Evolutionary conservation across 768 basidiomycete genomes (phyloP), one percentile per base, ranked within the genome.

Genomic region (Termitomyces sp.): DNA sequence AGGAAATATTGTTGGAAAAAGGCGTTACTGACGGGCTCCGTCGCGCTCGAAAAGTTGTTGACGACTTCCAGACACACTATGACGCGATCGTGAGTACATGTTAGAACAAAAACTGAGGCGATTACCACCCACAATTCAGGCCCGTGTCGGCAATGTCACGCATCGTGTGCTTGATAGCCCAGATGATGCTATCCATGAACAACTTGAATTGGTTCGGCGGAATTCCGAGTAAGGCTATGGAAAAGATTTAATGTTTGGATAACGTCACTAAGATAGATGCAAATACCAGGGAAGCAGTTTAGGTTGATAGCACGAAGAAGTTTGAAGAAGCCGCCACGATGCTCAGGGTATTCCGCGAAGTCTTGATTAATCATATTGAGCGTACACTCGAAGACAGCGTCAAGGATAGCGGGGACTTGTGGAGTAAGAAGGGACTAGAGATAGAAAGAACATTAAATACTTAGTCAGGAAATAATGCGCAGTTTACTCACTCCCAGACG

Each of bases 101-200:
- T 17, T 40, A 35, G 53, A 16, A 45, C 55, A 21, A 7, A 45
- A 43, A 23, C 57, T 44, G 17, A 50, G 45, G 46, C 54, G 37
- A 58, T 44, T 17, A 54, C 5, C 61, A 73, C 82, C 53, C 74
- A 92, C 90, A 68, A 66, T 87, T 90, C 58, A 92, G 72, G 42
- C 90, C 90, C 42, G 89, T 91, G 68, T 98, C 96, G 5, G 94
- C 92, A 60, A 99, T 97, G 71, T 98, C 96, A 54, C 96, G 85
- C 93, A 97, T 95, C 16, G 93, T 98, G 75, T 99, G 97, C 73
- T 99, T 99, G 78, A 98, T 96, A n/a, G 95, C 96, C 96, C 97
- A 99, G 51, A 96, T 89, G 62, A 98, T 90, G 59, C 93, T 95
- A 71, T 98, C 96, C 86, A 97, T 98, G 72, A 97, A 90, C 58